phyloP scores from a whole-genome alignment of 495 filamentous ascomycete species.

The Trichoderma reesei region DNA sequence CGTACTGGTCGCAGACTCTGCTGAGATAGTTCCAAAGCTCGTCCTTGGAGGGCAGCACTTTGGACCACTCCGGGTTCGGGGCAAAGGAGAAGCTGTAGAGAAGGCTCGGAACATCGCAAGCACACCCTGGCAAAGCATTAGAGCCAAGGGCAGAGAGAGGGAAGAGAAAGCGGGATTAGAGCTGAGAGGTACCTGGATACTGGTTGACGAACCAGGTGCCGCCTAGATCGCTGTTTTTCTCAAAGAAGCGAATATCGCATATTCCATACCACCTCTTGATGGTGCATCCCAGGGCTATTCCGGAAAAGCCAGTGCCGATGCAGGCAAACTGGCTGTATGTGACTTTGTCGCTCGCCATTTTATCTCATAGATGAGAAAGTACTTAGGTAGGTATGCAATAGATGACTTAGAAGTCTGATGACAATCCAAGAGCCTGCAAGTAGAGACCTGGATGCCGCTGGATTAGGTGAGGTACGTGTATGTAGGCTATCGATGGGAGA shows the following conservation, averaged over 20 bases:
- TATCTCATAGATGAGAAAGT: neutral
- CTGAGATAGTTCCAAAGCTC: slow-evolving; percentile 23
- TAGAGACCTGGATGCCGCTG: too few relatives aligned
- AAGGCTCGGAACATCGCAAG: slow-evolving; percentile 25
- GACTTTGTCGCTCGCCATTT: neutral
- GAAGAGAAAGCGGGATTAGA: neutral
- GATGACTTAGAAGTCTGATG: too few relatives aligned
- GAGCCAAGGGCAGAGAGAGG: neutral
- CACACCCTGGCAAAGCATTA: slow-evolving; percentile 18
- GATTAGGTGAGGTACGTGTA: too few relatives aligned
- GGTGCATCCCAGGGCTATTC: neutral
- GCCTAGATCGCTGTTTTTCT: slow-evolving; percentile 48
- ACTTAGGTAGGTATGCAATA: too few relatives aligned
- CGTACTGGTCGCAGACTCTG: slow-evolving; percentile 18
- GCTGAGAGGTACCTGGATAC: slow-evolving; percentile 37
- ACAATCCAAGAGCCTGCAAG: too few relatives aligned
- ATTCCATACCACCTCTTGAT: neutral
- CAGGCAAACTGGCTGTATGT: slow-evolving; percentile 6
- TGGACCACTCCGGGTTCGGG: slow-evolving; percentile 25
- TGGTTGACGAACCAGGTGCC: slow-evolving; percentile 52
- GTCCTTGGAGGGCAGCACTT: slow-evolving; percentile 16
- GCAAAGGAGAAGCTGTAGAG: slow-evolving; percentile 28
- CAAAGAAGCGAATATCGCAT: slow-evolving; percentile 35
- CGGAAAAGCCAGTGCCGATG: slow-evolving; percentile 2
- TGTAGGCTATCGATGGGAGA: too few relatives aligned